phyloP scores from a whole-genome alignment of 2,329 filamentous ascomycete genomes.

The Aspergillus transmontanensis region DNA sequence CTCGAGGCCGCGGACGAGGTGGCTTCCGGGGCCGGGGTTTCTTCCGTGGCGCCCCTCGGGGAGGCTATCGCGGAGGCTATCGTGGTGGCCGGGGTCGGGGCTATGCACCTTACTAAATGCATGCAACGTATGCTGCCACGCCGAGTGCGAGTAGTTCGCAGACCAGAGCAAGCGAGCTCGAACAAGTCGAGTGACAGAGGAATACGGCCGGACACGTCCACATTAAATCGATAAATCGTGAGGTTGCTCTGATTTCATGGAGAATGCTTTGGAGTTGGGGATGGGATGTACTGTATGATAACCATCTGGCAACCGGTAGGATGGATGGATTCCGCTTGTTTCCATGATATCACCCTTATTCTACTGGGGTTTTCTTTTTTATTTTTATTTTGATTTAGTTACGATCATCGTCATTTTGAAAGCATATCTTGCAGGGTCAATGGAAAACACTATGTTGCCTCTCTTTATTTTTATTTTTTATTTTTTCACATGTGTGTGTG shows the following conservation, averaged over 20 bases:
- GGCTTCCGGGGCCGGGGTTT: constrained; percentile 56
- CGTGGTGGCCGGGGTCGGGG: constrained; percentile 50
- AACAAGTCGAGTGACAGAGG: constrained; percentile 9
- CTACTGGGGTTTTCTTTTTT: constrained; percentile 6
- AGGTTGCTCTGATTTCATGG: constrained; percentile 22
- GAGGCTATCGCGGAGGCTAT: constrained; percentile 63
- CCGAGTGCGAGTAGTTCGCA: constrained; percentile 4
- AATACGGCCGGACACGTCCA: not conserved
- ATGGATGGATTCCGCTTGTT: constrained; percentile 24
- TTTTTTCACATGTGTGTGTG: not conserved
- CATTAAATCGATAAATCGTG: constrained; percentile 13
- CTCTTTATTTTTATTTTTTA: too few relatives aligned
- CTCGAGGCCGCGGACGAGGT: constrained; percentile 65
- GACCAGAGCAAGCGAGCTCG: constrained; percentile 5
- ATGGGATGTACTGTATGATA: constrained; percentile 36
- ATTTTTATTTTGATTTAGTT: not conserved
- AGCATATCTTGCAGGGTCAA: not conserved
- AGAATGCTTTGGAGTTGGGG: constrained; percentile 34
- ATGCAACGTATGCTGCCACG: constrained; percentile 1
- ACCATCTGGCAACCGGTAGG: constrained; percentile 27
- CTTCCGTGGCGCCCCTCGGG: constrained; percentile 50
- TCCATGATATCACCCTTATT: constrained; percentile 25
- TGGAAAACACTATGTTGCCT: not conserved
- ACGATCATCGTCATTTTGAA: not conserved
- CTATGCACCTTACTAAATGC: constrained; percentile 48